These are phyloP conservation scores for Pythium myriotylum DNA, from an alignment of 352 stramenopile genomes.

Conservation along the genomic window DNA sequence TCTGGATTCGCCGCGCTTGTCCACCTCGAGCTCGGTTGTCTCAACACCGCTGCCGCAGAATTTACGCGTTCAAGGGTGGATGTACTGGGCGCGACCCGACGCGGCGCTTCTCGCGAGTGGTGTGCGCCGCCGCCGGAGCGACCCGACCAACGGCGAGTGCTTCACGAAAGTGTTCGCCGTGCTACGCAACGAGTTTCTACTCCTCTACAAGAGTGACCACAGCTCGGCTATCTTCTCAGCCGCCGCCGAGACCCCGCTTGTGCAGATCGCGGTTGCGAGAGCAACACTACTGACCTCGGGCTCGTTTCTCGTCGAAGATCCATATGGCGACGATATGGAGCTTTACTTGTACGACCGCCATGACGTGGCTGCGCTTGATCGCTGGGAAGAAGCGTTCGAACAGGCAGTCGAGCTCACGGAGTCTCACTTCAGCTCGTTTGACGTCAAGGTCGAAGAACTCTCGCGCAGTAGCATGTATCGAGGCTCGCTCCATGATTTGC, in stretches of 20 bases:
- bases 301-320: constrained; percentile 41
- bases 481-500: constrained; percentile 44
- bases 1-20: constrained; percentile 16
- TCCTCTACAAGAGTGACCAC: constrained; percentile 40
- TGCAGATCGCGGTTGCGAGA: constrained; percentile 46
- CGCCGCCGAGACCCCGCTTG: constrained; percentile 29
- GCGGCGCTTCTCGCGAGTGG: constrained; percentile 6
- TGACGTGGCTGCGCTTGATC: constrained; percentile 28
- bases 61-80: constrained; percentile 38
- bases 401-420: constrained; percentile 60
- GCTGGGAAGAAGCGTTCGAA: constrained; percentile 58
- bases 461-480: constrained; percentile 67
- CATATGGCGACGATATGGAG: constrained; percentile 41
- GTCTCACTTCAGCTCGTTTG: constrained; percentile 62
- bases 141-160: constrained; percentile 17
- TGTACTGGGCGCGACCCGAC: constrained; percentile 44
- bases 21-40: constrained; percentile 31
- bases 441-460: constrained; percentile 64
- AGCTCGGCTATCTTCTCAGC: constrained; percentile 19
- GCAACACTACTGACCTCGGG: constrained; percentile 24
- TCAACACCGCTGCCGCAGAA: constrained; percentile 29
- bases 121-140: constrained; percentile 13
- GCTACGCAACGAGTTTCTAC: constrained; percentile 45
- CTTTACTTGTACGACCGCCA: constrained; percentile 48
- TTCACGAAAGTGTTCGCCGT: constrained; percentile 49